phyloP scores from a whole-genome alignment of 352 stramenopile species.

The Phytophthora meadii region DNA sequence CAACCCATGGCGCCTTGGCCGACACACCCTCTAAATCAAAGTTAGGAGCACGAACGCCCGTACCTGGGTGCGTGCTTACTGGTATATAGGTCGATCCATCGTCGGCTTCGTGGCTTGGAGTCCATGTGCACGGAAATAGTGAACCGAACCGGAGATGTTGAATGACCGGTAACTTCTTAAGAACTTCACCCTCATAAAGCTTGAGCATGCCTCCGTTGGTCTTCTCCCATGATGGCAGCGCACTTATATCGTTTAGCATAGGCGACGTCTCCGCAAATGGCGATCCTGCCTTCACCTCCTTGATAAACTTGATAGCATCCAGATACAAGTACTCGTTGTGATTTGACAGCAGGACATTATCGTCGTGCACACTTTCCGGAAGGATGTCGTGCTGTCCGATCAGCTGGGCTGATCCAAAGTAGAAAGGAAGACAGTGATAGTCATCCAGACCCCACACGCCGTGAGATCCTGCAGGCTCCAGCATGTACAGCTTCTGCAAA shows the following conservation, averaged over 20 bases:
- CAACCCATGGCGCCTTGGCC: slow-evolving; percentile 72
- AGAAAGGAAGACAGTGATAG: slow-evolving; percentile 99
- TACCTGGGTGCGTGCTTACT: slow-evolving; percentile 64
- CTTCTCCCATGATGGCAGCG: slow-evolving; percentile 91
- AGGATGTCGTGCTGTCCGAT: slow-evolving; percentile 76
- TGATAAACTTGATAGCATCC: slow-evolving; percentile 93
- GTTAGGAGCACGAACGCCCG: slow-evolving; percentile 70
- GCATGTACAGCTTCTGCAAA: slow-evolving; percentile 97
- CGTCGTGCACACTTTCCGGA: slow-evolving; percentile 82
- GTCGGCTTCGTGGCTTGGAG: slow-evolving; percentile 55
- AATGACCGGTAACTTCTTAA: slow-evolving; percentile 98
- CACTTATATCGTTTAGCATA: slow-evolving; percentile 94
- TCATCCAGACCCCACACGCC: slow-evolving; percentile 99
- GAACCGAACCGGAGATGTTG: slow-evolving; percentile 98
- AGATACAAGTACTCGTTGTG: slow-evolving; percentile 93
- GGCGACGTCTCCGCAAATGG: slow-evolving; percentile 94
- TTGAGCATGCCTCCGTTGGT: slow-evolving; percentile 92
- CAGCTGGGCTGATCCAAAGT: slow-evolving; percentile 97
- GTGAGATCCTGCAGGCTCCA: slow-evolving; percentile 98
- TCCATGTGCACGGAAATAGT: slow-evolving; percentile 90
- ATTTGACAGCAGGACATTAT: slow-evolving; percentile 63
- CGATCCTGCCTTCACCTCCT: slow-evolving; percentile 89
- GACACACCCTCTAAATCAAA: slow-evolving; percentile 69
- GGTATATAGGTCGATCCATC: slow-evolving; percentile 63
- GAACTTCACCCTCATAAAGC: slow-evolving; percentile 95